Percentiles rank a stretch among this genome's conserved stretches.
Evolutionary conservation across 2,329 filamentous ascomycete species (phyloP).

Genomic region (Tothia fuscella): DNA sequence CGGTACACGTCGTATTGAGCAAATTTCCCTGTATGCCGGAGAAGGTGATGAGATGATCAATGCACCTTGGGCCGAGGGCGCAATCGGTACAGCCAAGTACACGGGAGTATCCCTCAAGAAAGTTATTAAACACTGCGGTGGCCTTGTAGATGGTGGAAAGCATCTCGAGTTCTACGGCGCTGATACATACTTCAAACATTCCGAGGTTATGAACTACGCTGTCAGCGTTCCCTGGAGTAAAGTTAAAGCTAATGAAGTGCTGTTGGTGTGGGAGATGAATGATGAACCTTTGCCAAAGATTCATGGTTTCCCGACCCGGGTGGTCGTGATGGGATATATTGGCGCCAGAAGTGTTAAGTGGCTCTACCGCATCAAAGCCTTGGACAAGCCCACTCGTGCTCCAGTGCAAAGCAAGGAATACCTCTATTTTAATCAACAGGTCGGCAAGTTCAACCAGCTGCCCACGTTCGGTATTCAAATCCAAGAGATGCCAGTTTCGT

Average conservation of each 20-base stretch:
- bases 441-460: conserved; percentile 53
- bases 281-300: conserved; percentile 50
- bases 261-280: conserved; percentile 64
- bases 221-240: conserved; percentile 57
- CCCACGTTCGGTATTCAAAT: conserved; percentile 52
- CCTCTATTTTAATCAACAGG: conserved; percentile 55
- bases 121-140: conserved; percentile 58
- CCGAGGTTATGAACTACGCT: conserved; percentile 52
- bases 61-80: conserved; percentile 38
- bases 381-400: conserved; percentile 41
- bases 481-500: conserved; percentile 60
- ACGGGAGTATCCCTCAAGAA: conserved; percentile 55
- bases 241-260: conserved; percentile 53
- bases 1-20: conserved; percentile 57
- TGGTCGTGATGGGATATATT: conserved; percentile 54
- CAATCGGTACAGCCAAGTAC: conserved; percentile 53
- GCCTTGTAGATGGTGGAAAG: conserved; percentile 40
- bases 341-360: conserved; percentile 53
- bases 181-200: conserved; percentile 62
- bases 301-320: conserved; percentile 52
- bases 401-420: conserved; percentile 56
- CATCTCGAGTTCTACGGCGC: conserved; percentile 59
- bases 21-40: conserved; percentile 52
- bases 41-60: conserved; percentile 50
- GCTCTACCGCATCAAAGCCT: conserved; percentile 51